These are phyloP conservation scores for Penicillium odoratum DNA, from an alignment of 495 filamentous ascomycete genomes.

Conservation along the genomic window DNA sequence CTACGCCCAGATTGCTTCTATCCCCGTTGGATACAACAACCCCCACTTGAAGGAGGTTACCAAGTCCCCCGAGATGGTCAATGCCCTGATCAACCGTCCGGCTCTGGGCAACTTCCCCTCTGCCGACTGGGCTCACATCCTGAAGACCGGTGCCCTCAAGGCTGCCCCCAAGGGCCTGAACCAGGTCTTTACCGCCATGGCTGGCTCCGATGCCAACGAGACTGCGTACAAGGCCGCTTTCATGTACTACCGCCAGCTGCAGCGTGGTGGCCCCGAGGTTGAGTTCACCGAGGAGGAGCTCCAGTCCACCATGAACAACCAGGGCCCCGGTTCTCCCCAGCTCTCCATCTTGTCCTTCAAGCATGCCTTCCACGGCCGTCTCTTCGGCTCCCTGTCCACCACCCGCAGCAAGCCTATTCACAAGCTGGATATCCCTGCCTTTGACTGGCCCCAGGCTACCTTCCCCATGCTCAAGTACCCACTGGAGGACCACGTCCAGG, in stretches of 20 bases:
- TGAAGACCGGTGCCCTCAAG: constrained; percentile 83
- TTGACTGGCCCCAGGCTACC: constrained; percentile 95
- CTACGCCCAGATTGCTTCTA: constrained; percentile 95
- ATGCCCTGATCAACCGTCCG: constrained; percentile 86
- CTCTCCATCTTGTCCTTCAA: constrained; percentile 94
- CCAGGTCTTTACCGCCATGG: constrained; percentile 96
- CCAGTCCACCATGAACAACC: constrained; percentile 77
- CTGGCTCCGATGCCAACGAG: constrained; percentile 97
- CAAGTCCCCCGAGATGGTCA: constrained; percentile 74
- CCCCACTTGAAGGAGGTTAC: constrained; percentile 71
- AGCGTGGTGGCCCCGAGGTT: constrained; percentile 78
- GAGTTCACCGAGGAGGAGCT: constrained; percentile 87
- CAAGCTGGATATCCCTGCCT: constrained; percentile 97
- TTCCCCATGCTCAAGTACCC: constrained; percentile 93
- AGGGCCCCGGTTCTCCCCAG: constrained; percentile 76
- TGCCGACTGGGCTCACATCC: constrained; percentile 80
- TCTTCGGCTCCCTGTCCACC: constrained; percentile 89
- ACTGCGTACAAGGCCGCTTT: constrained; percentile 99
- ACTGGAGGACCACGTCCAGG: constrained; percentile 75
- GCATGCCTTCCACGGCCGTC: constrained; percentile 90
- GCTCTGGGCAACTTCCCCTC: constrained; percentile 96
- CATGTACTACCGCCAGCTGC: constrained; percentile 89
- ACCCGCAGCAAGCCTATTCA: constrained; percentile 97
- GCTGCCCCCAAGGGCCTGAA: constrained; percentile 88
- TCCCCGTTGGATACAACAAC: constrained; percentile 97